Conservation (phyloP, 2,329 filamentous ascomycete species). For the Arthroderma sp. region DNA sequence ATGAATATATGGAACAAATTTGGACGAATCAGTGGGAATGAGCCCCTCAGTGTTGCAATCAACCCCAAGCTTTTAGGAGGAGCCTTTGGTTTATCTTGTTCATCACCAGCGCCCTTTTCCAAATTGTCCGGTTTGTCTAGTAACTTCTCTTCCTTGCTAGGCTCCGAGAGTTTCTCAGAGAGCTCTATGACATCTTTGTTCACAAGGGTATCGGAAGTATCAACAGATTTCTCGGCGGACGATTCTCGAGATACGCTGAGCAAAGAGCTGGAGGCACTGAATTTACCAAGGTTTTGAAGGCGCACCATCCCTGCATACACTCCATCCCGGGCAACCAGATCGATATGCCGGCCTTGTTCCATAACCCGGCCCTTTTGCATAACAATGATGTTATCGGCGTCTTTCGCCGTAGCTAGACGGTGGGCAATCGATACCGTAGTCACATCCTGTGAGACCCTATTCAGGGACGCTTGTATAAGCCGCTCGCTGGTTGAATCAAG, state of each 20-base stretch:
- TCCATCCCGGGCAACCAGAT: constrained; percentile 23
- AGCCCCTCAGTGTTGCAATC: constrained; percentile 19
- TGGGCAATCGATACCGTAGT: constrained; percentile 27
- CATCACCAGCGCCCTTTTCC: not conserved
- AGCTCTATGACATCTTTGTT: not conserved
- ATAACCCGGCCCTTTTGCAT: constrained; percentile 21
- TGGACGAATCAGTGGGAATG: constrained; percentile 29
- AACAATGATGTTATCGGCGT: constrained; percentile 27
- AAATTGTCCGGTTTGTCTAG: not conserved
- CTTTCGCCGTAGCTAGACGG: constrained; percentile 23
- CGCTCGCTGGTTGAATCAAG: constrained; percentile 25
- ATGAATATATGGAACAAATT: constrained; percentile 28
- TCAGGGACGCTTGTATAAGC: constrained; percentile 22
- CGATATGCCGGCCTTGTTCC: constrained; percentile 22
- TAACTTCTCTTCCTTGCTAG: not conserved
- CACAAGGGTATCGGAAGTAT: not conserved
- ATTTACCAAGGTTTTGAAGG: constrained; percentile 28
- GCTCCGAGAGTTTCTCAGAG: too few species aligned
- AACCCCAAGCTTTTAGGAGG: not conserved
- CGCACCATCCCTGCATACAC: constrained; percentile 38
- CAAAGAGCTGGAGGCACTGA: constrained; percentile 5
- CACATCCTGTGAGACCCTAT: constrained; percentile 16
- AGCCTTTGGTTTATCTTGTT: not conserved
- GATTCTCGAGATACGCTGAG: constrained; percentile 1
- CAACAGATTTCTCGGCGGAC: not conserved